phyloP scores from a whole-genome alignment of 2,329 filamentous ascomycete species.

The Calonectria crousiana region DNA sequence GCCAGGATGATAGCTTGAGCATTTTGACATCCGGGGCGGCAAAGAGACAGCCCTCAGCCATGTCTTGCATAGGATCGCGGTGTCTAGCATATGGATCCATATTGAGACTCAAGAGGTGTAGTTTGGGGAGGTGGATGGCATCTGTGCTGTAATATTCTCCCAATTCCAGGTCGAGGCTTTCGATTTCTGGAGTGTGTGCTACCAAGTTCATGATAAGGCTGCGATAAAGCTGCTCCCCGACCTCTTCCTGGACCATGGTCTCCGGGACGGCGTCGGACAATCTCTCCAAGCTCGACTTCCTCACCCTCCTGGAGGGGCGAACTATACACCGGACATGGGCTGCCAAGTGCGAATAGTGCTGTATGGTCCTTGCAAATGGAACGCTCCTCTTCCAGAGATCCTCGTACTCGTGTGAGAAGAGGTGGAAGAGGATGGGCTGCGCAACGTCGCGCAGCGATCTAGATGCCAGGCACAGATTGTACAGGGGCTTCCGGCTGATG shows the following conservation, averaged over 20 bases:
- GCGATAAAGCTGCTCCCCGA: background rate
- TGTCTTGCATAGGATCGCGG: background rate
- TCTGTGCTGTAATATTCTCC: background rate
- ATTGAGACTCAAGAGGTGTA: background rate
- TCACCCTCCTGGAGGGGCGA: background rate
- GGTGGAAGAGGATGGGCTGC: constrained; percentile 12
- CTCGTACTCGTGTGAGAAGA: background rate
- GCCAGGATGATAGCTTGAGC: background rate
- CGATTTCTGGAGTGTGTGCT: background rate
- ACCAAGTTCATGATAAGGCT: constrained; percentile 7
- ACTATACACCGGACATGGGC: constrained; percentile 2
- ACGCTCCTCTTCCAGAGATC: constrained; percentile 1
- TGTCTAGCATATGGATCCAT: background rate
- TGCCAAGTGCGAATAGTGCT: background rate
- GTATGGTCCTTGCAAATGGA: constrained; percentile 5
- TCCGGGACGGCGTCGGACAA: background rate
- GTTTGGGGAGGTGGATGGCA: background rate
- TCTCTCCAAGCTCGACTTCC: background rate
- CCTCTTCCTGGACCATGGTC: background rate
- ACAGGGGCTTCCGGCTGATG: background rate
- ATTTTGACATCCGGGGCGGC: background rate
- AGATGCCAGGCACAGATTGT: constrained; percentile 1
- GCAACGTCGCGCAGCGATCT: constrained; percentile 7
- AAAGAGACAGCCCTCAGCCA: background rate
- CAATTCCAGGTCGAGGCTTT: background rate